Base-by-base conservation (phyloP, 768 basidiomycete genomes). In the Termitomyces heimii region DNA sequence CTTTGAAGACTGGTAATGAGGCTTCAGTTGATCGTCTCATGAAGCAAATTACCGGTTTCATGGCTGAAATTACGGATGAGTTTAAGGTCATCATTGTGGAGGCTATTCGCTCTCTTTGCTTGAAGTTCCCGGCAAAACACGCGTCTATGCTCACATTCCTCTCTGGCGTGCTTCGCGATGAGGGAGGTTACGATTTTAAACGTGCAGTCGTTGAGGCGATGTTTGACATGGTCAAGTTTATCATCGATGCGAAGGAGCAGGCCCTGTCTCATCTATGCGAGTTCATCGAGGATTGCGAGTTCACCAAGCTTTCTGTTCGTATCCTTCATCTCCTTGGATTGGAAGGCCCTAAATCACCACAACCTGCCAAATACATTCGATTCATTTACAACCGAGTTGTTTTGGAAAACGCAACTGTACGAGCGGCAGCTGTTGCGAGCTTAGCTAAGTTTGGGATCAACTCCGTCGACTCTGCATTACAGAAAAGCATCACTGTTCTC, bases 11-110 rank as follows among this genome's bases (percentile, higher is more conserved):
- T 32, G 97, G 97, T 24, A 98, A 98, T 71, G 97, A 99, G 72
- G 94, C 94, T 7, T 98, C 95, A 1, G 97, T 99, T 37, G 97
- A 99, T 73, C 87, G 97, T 51, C 82, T 99, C 61, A 98, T 99
- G 86, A 98, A 98, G 71, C 96, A 98, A 73, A 99, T 99, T 63
- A 91, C 94, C 29, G 89, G 94, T 40, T 99, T 99, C 79, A 97
- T 99, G 95, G 83, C 88, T 56, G 97, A 99, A 72, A 98, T 99
- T 73, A 96, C 93, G 62, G 97, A 99, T 72, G 97, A 99, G 74
- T 99, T 99, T 84, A 98, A 98, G 78, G 95, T 98, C 69, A 97
- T 99, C 75, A 97, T 99, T 49, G 97, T 99, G 55, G 94, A 98
- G 60, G 97, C 97, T 57, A 94, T 99, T 70, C 92, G 97, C 51